Evolutionary conservation across 495 filamentous ascomycete genomes (phyloP), one percentile per base, ranked within the genome.

Genomic region (Aspergillus heteromorphus): DNA sequence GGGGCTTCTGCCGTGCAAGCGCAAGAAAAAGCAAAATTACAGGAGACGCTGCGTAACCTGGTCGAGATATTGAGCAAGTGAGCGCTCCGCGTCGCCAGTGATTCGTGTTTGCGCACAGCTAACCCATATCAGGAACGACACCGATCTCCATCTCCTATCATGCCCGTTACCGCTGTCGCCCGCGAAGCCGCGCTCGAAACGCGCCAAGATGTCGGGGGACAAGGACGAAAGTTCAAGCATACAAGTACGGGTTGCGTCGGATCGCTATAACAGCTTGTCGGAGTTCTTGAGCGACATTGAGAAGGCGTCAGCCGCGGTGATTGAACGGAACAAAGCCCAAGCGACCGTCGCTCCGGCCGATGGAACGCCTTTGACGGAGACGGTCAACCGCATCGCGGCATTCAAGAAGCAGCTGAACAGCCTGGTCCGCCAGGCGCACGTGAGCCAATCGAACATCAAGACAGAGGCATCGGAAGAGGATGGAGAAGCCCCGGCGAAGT

Each of bases 281-380:
- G 77, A 79, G 36, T 73, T 80, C 20, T 45, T 79, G 21, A 66
- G 65, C 51, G 79, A 82, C 60, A 72, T 82, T 38, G 74, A 79
- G 40, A 70, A 64, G 53, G 79, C 77, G n/a, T 74, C 72, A 16
- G 55, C 72, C 27, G 65, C 68, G 9, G 64, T 76, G 10, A 71
- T 78, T 43, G 74, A 78, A 42, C 69, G 72, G 48, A 69, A 72
- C 40, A 70, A 74, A 59, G 59, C 58, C n/a, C 68, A 67, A 48
- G 54, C 65, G 30, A 64, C 65, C 62, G 67, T 60, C 40, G 41
- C 55, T 20, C 66, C 59, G 8, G 38, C 62, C 9, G 70, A 76
- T 30, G 66, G 67, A n/a, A 54, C 63, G 18, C 65, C 73, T 13
- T 51, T 71, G 34, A 70, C 64, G 9, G 68, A 73, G 59, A 62